Conservation (phyloP, 805 yeast species). For the Candida awuae region DNA sequence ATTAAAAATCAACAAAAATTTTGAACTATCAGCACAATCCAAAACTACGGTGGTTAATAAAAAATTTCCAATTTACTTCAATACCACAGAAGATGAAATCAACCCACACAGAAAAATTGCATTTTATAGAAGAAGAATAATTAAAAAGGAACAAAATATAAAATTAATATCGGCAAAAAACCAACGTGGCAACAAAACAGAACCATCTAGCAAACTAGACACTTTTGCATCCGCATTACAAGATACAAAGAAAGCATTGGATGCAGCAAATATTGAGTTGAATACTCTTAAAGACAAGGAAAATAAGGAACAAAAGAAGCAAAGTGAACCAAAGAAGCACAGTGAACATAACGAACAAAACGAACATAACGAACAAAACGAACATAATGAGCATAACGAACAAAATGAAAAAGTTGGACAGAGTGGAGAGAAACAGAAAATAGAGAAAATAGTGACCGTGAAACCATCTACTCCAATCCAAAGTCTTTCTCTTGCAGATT, state of each 20-base stretch:
- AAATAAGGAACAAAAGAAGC: too few species aligned
- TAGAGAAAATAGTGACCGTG: not conserved
- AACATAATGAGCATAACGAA: too few species aligned
- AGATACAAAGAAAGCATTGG: too few species aligned
- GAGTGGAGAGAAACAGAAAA: not conserved
- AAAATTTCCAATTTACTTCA: conserved; percentile 26
- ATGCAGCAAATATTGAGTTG: too few species aligned
- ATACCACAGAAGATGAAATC: conserved; percentile 27
- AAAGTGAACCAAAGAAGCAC: not conserved
- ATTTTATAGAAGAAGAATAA: conserved; percentile 18
- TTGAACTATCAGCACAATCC: conserved; percentile 15
- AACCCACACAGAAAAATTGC: conserved; percentile 19
- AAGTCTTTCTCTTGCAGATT: not conserved
- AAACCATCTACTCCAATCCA: not conserved
- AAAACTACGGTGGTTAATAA: conserved; percentile 9
- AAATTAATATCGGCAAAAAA: conserved; percentile 2
- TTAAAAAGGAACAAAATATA: conserved; percentile 14
- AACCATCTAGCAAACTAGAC: too few species aligned
- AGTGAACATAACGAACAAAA: too few species aligned
- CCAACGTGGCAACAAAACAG: not conserved
- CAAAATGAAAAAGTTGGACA: not conserved
- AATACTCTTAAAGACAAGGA: too few species aligned
- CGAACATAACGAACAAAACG: too few species aligned
- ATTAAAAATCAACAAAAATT: conserved; percentile 15
- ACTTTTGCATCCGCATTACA: too few species aligned